phyloP scores from a whole-genome alignment of 2,329 filamentous ascomycete species.

The Ceratocystis lukuohia region DNA sequence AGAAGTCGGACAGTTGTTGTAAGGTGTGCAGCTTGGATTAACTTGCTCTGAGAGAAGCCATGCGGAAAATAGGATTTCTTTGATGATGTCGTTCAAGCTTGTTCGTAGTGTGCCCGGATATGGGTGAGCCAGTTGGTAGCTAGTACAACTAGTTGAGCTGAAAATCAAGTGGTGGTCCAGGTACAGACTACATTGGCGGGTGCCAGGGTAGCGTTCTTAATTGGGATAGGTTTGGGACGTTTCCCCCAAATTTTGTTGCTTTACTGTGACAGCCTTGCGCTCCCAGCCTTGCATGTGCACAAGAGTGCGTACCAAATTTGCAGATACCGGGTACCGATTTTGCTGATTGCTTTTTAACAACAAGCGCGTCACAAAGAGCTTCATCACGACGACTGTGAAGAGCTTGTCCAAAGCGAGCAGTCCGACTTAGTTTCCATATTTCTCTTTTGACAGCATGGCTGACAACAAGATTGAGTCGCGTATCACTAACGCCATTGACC shows the following conservation, averaged over 20 bases:
- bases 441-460: constrained; percentile 33
- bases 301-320: neutral
- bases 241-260: neutral
- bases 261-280: constrained; percentile 10
- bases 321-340: neutral
- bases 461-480: constrained; percentile 40
- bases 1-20: neutral
- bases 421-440: neutral
- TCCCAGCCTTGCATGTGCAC: constrained; percentile 10
- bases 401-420: neutral
- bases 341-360: neutral
- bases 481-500: constrained; percentile 65
- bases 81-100: constrained; percentile 7
- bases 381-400: neutral
- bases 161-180: neutral
- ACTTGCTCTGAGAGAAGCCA: no score
- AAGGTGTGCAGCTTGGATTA: neutral
- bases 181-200: neutral
- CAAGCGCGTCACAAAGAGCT: neutral
- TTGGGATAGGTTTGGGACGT: neutral
- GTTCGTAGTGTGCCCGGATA: neutral
- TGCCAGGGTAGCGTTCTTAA: neutral
- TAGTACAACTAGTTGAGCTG: neutral
- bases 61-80: neutral
- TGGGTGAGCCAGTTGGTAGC: neutral